Percentiles rank a stretch among this genome's conserved stretches.
These are phyloP conservation scores for Clonostachys rhizophaga DNA, from an alignment of 2,329 filamentous ascomycete species.

Conservation along the genomic window DNA sequence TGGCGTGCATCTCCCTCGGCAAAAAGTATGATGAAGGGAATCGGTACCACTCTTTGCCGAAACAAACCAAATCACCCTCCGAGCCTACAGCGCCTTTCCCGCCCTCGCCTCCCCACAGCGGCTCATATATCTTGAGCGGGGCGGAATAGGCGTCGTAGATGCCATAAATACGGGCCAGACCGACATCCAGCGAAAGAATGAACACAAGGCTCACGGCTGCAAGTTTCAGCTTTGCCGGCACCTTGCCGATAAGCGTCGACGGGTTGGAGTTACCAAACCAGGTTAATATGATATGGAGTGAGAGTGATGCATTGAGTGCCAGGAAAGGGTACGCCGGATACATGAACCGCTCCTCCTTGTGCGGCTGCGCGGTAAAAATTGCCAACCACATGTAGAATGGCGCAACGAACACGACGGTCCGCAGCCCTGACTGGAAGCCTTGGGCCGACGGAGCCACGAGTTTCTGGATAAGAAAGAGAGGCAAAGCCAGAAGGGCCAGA, in stretches of 20 bases:
- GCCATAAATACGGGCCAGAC: constrained; percentile 69
- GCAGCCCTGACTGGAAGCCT: constrained; percentile 65
- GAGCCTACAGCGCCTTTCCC: constrained; percentile 44
- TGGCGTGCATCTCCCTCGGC: constrained; percentile 75
- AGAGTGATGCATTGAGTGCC: constrained; percentile 80
- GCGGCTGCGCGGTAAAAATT: constrained; percentile 88
- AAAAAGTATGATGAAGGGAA: constrained; percentile 93
- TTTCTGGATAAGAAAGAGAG: constrained; percentile 72
- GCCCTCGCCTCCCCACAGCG: constrained; percentile 52
- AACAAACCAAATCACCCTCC: constrained; percentile 69
- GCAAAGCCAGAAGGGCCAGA: constrained; percentile 69
- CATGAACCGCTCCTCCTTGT: constrained; percentile 99
- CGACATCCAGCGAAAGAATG: constrained; percentile 59
- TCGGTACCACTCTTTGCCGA: constrained; percentile 97
- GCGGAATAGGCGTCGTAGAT: constrained; percentile 80
- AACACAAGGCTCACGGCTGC: constrained; percentile 54
- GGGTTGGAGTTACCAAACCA: constrained; percentile 69
- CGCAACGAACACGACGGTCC: constrained; percentile 70
- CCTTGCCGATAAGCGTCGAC: constrained; percentile 61
- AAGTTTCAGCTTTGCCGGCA: constrained; percentile 74
- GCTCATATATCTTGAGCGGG: constrained; percentile 66
- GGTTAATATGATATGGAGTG: constrained; percentile 74
- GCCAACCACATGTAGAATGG: constrained; percentile 94
- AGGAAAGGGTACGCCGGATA: constrained; percentile 92
- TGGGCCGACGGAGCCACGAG: constrained; percentile 54